phyloP scores from a whole-genome alignment of 495 filamentous ascomycete species.

The Arthonia radiata region DNA sequence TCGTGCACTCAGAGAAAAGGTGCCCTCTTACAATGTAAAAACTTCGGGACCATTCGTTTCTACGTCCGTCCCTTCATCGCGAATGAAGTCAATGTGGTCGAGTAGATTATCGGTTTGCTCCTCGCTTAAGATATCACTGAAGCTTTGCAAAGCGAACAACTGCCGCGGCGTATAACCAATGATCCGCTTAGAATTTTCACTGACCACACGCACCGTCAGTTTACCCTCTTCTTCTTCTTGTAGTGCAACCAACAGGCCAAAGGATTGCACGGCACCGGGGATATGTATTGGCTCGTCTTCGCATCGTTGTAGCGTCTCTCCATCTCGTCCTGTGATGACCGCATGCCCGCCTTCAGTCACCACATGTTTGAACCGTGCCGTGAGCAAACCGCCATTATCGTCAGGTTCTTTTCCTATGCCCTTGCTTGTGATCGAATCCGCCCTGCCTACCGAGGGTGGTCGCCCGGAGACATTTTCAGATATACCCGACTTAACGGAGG shows the following conservation, averaged over 20 bases:
- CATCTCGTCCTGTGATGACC: conserved; percentile 56
- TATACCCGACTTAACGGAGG: no score
- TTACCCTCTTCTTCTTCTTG: conserved; percentile 41
- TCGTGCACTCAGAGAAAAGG: no score
- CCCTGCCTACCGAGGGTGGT: no score
- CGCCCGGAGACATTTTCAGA: no score
- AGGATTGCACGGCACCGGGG: conserved; percentile 72
- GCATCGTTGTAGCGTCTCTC: conserved; percentile 43
- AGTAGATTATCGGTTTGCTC: conserved; percentile 63
- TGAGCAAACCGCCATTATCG: conserved; percentile 22
- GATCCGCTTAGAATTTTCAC: conserved; percentile 59
- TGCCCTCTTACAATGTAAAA: conserved; percentile 56
- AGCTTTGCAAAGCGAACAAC: conserved; percentile 49
- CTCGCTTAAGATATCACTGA: conserved; percentile 56
- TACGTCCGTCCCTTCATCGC: conserved; percentile 50
- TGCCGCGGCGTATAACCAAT: conserved; percentile 59
- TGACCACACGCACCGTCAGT: conserved; percentile 51
- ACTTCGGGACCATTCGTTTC: conserved; percentile 60
- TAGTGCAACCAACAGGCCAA: conserved; percentile 58
- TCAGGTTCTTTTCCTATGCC: conserved; percentile 8
- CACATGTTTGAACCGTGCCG: conserved; percentile 57
- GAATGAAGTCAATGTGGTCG: conserved; percentile 73
- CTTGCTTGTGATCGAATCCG: no score
- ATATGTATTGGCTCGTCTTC: conserved; percentile 91
- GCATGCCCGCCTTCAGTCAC: conserved; percentile 61